A percentile compares a stretch with the other conserved stretches of the same genome.
Conservation (phyloP, 768 basidiomycete genomes). For the Podaxis carcinomalis region DNA sequence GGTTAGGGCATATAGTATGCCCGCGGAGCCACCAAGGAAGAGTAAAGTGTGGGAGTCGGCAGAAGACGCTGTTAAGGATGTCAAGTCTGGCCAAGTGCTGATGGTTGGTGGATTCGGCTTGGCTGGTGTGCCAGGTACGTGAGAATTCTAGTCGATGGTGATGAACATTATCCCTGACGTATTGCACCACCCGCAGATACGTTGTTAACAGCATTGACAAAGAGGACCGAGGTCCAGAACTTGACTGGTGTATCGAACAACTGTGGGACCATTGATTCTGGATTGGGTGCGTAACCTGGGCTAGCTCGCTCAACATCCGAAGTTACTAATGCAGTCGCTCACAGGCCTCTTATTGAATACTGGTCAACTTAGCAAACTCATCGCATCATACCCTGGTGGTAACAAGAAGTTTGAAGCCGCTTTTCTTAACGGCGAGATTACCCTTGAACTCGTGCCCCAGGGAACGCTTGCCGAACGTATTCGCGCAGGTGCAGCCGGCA, state of each 20-base stretch:
- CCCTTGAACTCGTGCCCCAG: constrained; percentile 87
- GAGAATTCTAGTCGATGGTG: too few species aligned
- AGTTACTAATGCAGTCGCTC: background rate
- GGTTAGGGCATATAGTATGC: constrained; percentile 30
- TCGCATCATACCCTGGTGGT: constrained; percentile 91
- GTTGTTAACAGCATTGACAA: constrained; percentile 71
- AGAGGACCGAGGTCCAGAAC: constrained; percentile 66
- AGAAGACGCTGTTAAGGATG: constrained; percentile 79
- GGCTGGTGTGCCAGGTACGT: constrained; percentile 79
- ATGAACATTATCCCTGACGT: too few species aligned
- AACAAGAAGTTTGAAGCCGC: constrained; percentile 83
- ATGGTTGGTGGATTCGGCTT: constrained; percentile 88
- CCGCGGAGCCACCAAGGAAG: constrained; percentile 29
- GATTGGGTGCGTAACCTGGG: constrained; percentile 49
- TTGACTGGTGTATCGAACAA: constrained; percentile 89
- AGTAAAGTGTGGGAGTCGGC: constrained; percentile 77
- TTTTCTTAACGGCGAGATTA: constrained; percentile 78
- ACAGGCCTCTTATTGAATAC: constrained; percentile 71
- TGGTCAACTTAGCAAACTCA: constrained; percentile 76
- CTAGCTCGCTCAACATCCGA: background rate
- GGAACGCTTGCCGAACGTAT: constrained; percentile 87
- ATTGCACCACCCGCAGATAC: constrained; percentile 51
- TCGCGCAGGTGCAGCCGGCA: constrained; percentile 85
- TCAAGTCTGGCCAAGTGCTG: constrained; percentile 76
- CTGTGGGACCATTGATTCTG: constrained; percentile 66